Conservation (phyloP, 257 asterid genomes). For the Solanum tacnaense region DNA sequence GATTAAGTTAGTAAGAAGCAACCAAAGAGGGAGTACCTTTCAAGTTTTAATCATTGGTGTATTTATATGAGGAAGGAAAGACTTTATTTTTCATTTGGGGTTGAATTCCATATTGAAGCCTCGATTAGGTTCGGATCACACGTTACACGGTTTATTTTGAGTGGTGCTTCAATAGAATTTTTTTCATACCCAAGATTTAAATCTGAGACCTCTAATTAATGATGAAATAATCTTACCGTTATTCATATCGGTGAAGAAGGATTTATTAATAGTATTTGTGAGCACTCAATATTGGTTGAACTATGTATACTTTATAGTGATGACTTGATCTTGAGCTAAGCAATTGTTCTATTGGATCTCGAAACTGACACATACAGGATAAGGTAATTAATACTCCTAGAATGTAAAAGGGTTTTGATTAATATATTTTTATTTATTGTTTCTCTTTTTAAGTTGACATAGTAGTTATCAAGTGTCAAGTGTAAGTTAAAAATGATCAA, state of each 20-base stretch:
- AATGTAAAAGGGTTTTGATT: not conserved
- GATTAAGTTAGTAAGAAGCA: not conserved
- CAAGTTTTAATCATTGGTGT: not conserved
- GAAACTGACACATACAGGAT: not conserved
- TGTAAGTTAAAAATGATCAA: not conserved
- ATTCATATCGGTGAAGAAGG: not conserved
- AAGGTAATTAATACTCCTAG: not conserved
- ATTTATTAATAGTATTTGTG: not conserved
- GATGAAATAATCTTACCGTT: no score
- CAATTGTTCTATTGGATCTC: not conserved
- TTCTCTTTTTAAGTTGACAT: not conserved
- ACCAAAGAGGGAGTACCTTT: not conserved
- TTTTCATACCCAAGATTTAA: fast-evolving
- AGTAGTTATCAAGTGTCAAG: not conserved
- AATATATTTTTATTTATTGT: no score
- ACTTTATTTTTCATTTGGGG: no score
- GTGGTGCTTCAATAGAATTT: no score
- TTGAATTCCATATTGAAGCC: not conserved
- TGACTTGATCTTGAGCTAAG: not conserved
- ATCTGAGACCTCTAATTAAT: fast-evolving
- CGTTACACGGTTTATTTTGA: fast-evolving
- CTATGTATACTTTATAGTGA: not conserved
- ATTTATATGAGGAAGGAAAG: not conserved
- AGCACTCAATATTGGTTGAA: not conserved
- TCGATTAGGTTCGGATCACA: fast-evolving